These are phyloP conservation scores for Fusarium cyanostomum DNA, from an alignment of 2,329 filamentous ascomycete genomes.

Conservation along the genomic window DNA sequence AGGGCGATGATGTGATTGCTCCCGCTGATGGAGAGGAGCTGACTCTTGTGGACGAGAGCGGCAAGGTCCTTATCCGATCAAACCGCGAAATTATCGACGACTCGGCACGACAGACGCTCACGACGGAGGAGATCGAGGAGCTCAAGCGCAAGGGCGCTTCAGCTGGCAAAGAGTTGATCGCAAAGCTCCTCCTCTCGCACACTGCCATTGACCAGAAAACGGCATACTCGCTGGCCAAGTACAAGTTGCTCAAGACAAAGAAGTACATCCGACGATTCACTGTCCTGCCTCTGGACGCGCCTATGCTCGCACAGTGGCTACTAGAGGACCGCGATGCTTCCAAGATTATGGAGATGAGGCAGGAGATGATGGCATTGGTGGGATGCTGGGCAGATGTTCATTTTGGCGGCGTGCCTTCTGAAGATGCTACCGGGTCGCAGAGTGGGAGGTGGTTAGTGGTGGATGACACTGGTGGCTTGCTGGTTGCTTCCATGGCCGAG, in stretches of 20 bases:
- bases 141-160: slow-evolving; percentile 77
- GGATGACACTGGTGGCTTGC: slow-evolving; percentile 85
- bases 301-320: slow-evolving; percentile 78
- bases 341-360: slow-evolving; percentile 85
- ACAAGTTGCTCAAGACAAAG: slow-evolving; percentile 91
- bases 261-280: slow-evolving; percentile 94
- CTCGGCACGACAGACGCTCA: slow-evolving; percentile 77
- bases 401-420: slow-evolving; percentile 55
- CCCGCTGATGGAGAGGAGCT: slow-evolving; percentile 54
- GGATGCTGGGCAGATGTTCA: slow-evolving; percentile 93
- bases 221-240: slow-evolving; percentile 91
- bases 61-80: slow-evolving; percentile 61
- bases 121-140: slow-evolving; percentile 78
- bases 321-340: slow-evolving; percentile 81
- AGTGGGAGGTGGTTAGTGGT: slow-evolving; percentile 78
- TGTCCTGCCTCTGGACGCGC: slow-evolving; percentile 83
- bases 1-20: slow-evolving; percentile 55
- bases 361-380: slow-evolving; percentile 83
- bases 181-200: slow-evolving; percentile 91
- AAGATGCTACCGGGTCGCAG: slow-evolving; percentile 41
- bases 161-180: slow-evolving; percentile 88
- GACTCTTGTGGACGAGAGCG: slow-evolving; percentile 55
- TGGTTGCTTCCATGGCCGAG: slow-evolving; percentile 87
- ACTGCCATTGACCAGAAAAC: slow-evolving; percentile 94
- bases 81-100: slow-evolving; percentile 69